Conservation (phyloP, 129 eudicot species). For the Flaveria robusta region DNA sequence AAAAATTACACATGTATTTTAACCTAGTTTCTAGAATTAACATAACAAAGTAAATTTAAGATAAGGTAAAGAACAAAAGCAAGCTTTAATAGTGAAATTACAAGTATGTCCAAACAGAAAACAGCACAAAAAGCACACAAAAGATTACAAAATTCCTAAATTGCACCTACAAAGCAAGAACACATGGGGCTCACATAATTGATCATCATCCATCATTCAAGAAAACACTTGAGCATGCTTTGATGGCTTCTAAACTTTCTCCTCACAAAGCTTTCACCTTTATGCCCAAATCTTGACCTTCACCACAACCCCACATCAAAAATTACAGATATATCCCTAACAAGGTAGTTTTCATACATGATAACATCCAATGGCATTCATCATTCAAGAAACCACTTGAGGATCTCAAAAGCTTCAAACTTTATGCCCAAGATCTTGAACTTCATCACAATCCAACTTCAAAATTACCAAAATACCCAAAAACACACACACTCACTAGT, state of each 20-base stretch:
- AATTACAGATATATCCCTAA: background rate
- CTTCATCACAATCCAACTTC: constrained; percentile 24
- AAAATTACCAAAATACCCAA: constrained; percentile 25
- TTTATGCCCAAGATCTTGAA: constrained; percentile 19
- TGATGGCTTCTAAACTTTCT: constrained; percentile 27
- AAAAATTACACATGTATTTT: no score
- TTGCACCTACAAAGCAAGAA: constrained; percentile 18
- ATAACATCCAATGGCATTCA: constrained; percentile 12
- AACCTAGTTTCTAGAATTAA: no score
- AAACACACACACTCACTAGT: constrained; percentile 10
- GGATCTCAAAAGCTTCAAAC: constrained; percentile 19
- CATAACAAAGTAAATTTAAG: no score
- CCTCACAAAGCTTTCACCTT: constrained; percentile 25
- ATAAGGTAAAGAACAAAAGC: background rate
- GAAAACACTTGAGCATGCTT: constrained; percentile 29
- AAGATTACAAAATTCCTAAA: constrained; percentile 7
- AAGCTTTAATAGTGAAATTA: constrained; percentile 24
- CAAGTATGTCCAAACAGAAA: constrained; percentile 29
- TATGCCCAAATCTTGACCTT: constrained; percentile 33
- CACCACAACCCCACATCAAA: constrained; percentile 14
- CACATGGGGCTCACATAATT: constrained; percentile 15
- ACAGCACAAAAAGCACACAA: constrained; percentile 27
- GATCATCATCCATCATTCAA: constrained; percentile 19
- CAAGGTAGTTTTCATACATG: constrained; percentile 14
- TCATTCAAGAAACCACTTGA: constrained; percentile 22